Evolutionary conservation across 306 rosid species (phyloP), one percentile per base, ranked within the genome.

Genomic region (Fragaria nilgerrensis): DNA sequence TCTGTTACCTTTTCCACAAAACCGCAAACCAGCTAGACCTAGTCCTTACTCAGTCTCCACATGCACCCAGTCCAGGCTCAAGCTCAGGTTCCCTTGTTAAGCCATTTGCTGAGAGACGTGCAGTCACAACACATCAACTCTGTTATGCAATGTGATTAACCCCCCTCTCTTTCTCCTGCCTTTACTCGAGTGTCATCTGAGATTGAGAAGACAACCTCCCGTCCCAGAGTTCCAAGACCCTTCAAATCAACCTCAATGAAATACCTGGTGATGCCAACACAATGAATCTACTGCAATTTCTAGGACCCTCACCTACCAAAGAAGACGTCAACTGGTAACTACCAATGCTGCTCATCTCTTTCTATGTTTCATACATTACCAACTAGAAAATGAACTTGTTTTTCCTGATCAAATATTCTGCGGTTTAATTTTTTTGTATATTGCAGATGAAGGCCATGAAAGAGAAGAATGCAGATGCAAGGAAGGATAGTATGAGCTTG

Each of bases 81-180:
- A 39, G 87, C 90, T n/a, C 70, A 66, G 36, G 85, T n/a, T 84
- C 95, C 53, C 92, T 90, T 41, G 84, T 90, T 10, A 92, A 88
- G 80, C 98, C 99, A 72, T 80, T 82, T 7, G 94, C 97, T 47
- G 89, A 89, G 85, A 88, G 78, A 61, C 87, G 91, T 68, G 85
- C 93, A 47, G 84, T 86, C 77, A 83, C 77, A 83, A 88, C 85
- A 82, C 70, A 44, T 70, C 86, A 62, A 82, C 87, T 36, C 29
- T 66, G 22, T 19, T 87, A 74, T 68, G 85, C 34, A 70, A 70
- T 36, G 88, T 86, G 67, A 81, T 88, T 63, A 77, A 75, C 16
- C 75, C 79, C 37, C 85, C 69, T 81, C 89, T 75, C 12, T 77
- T 12, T 12, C 69, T 23, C 45, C 52, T 50, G 3, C 8, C 49